Evolutionary conservation across 352 stramenopile species (phyloP).

Genomic region (Globisporangium sylvaticum): DNA sequence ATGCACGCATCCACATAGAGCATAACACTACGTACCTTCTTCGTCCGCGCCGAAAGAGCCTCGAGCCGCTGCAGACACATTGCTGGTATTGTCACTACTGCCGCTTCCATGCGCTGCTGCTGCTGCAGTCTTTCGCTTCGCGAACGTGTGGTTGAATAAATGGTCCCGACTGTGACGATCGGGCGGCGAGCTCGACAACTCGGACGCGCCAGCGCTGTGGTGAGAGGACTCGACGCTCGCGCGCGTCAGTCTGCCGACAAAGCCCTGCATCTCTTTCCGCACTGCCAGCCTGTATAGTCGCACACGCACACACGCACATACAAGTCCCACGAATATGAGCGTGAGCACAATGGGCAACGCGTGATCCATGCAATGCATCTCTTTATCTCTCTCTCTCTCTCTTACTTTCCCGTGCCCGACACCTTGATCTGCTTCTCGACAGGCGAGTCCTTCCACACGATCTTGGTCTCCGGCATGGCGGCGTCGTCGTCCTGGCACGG

Average conservation of each 20-base stretch:
- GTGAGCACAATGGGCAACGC: background rate
- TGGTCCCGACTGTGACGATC: conserved; percentile 13
- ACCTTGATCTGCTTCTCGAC: conserved; percentile 76
- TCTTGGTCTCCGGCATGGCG: conserved; percentile 27
- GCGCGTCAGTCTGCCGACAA: conserved; percentile 54
- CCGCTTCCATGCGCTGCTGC: background rate
- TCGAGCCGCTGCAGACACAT: background rate
- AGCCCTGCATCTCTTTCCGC: conserved; percentile 65
- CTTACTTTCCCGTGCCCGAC: conserved; percentile 57
- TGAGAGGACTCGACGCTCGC: conserved; percentile 45
- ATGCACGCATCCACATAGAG: background rate
- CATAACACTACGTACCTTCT: background rate
- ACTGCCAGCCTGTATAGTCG: conserved; percentile 35
- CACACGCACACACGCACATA: background rate
- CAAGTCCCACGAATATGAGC: background rate
- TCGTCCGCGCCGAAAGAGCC: background rate
- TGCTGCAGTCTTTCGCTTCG: conserved; percentile 6
- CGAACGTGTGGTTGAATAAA: conserved; percentile 17
- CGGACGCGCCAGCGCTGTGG: background rate
- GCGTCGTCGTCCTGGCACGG: conserved; percentile 4
- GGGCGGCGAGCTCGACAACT: background rate
- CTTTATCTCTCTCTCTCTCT: background rate
- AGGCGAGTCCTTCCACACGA: conserved; percentile 82
- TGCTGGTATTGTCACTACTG: background rate
- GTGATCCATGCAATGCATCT: background rate